Conservation (phyloP, 2,329 filamentous ascomycete species). For the Zasmidium citrigriseum region DNA sequence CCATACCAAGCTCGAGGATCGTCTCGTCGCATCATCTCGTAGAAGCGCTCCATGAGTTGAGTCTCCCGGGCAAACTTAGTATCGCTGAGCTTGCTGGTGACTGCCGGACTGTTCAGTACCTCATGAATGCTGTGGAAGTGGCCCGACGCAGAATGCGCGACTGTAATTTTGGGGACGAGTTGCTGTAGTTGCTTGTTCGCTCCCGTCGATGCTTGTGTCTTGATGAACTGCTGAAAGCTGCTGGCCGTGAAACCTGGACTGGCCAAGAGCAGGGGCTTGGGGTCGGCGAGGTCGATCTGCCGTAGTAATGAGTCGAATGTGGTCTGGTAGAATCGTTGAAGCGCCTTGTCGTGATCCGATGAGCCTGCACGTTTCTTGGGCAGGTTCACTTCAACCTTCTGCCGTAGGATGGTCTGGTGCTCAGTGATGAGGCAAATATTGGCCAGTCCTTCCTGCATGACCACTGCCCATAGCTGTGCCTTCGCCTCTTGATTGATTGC, state of each 20-base stretch:
- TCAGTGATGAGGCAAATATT: constrained; percentile 83
- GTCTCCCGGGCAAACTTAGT: constrained; percentile 88
- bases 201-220: constrained; percentile 60
- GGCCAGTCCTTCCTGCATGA: constrained; percentile 87
- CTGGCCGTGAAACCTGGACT: constrained; percentile 85
- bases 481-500: constrained; percentile 76
- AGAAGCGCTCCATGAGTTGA: constrained; percentile 79
- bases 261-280: constrained; percentile 77
- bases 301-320: constrained; percentile 73
- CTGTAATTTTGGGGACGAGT: constrained; percentile 63
- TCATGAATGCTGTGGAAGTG: constrained; percentile 87
- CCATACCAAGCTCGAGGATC: constrained; percentile 93
- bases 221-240: constrained; percentile 76
- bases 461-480: constrained; percentile 82
- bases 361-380: constrained; percentile 67
- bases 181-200: constrained; percentile 71
- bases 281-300: constrained; percentile 71
- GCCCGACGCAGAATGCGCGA: constrained; percentile 82
- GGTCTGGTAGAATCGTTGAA: constrained; percentile 71
- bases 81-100: constrained; percentile 75
- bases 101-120: constrained; percentile 77
- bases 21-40: constrained; percentile 74
- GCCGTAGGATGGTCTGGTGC: constrained; percentile 74
- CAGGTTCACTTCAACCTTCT: constrained; percentile 66
- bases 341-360: constrained; percentile 62